Evolutionary conservation across 2,329 filamentous ascomycete species (phyloP).

Genomic region (Lecanicillium sp.): DNA sequence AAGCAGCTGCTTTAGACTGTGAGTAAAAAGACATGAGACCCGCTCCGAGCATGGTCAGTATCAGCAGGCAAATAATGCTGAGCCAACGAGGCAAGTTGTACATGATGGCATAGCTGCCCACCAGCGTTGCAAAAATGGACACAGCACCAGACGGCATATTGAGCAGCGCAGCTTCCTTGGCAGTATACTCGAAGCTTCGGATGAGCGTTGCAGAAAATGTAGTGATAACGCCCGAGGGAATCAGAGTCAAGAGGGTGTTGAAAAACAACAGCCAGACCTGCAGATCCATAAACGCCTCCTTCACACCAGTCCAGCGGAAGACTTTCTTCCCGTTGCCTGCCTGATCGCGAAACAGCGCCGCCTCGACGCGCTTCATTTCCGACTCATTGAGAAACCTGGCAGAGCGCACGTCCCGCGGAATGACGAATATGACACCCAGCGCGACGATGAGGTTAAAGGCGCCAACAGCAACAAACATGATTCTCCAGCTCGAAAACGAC

Average conservation of each 20-base stretch:
- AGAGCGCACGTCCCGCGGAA: constrained; percentile 27
- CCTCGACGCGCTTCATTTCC: constrained; percentile 37
- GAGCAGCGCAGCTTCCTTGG: constrained; percentile 35
- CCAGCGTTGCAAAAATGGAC: constrained; percentile 14
- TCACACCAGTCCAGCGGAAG: constrained; percentile 30
- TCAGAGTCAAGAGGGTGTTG: constrained; percentile 16
- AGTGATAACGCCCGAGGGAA: constrained; percentile 24
- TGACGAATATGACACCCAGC: constrained; percentile 29
- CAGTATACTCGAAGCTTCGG: constrained; percentile 24
- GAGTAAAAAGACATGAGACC: constrained; percentile 19
- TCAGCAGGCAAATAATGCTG: constrained; percentile 15
- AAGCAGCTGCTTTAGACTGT: constrained; percentile 20
- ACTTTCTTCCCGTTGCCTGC: constrained; percentile 32
- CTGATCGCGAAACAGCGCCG: constrained; percentile 44
- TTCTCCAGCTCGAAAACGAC: constrained; percentile 34
- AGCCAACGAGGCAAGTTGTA: constrained; percentile 20
- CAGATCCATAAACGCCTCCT: constrained; percentile 30
- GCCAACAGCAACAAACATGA: constrained; percentile 45
- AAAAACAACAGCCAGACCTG: constrained; percentile 32
- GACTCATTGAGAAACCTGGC: constrained; percentile 14
- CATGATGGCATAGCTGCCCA: constrained; percentile 16
- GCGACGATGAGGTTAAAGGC: constrained; percentile 36
- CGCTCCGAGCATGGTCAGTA: constrained; percentile 16
- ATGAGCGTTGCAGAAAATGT: constrained; percentile 22
- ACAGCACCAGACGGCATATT: constrained; percentile 23